phyloP scores from a whole-genome alignment of 768 basidiomycete genomes.

The Tephrocybe sp. region DNA sequence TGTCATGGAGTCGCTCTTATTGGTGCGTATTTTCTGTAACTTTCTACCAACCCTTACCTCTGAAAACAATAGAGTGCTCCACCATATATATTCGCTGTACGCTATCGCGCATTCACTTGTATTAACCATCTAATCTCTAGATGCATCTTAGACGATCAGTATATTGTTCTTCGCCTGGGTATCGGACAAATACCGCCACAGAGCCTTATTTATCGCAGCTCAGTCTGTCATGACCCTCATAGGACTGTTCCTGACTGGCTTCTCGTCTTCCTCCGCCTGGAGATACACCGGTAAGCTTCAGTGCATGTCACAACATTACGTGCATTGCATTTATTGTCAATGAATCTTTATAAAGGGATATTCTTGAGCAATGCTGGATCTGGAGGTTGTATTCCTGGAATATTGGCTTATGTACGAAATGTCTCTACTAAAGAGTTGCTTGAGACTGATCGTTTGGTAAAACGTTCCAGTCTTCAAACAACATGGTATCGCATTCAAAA shows the following conservation, averaged over 20 bases:
- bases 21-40: conserved; percentile 29
- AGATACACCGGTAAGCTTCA: conserved; percentile 40
- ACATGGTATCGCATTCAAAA: conserved; percentile 49
- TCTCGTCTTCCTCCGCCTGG: conserved; percentile 31
- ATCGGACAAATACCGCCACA: conserved; percentile 44
- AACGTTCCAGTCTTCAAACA: conserved; percentile 43
- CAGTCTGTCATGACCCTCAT: conserved; percentile 40
- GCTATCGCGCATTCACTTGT: too few relatives aligned
- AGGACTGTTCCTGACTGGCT: conserved; percentile 44
- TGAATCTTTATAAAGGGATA: conserved; percentile 32
- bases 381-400: conserved; percentile 44
- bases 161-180: conserved; percentile 45
- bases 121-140: too few relatives aligned
- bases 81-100: conserved; percentile 47
- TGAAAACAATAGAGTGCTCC: conserved; percentile 38
- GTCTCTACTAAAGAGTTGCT: background rate
- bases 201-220: conserved; percentile 41
- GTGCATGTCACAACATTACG: background rate
- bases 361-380: conserved; percentile 47
- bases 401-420: conserved; percentile 47
- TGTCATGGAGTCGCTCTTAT: conserved; percentile 36
- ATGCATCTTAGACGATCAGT: conserved; percentile 41
- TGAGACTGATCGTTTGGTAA: background rate
- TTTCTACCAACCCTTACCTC: background rate
- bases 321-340: background rate